Base-by-base conservation (phyloP, 1,139 yeast species). In the Candida tetrigidarum region DNA sequence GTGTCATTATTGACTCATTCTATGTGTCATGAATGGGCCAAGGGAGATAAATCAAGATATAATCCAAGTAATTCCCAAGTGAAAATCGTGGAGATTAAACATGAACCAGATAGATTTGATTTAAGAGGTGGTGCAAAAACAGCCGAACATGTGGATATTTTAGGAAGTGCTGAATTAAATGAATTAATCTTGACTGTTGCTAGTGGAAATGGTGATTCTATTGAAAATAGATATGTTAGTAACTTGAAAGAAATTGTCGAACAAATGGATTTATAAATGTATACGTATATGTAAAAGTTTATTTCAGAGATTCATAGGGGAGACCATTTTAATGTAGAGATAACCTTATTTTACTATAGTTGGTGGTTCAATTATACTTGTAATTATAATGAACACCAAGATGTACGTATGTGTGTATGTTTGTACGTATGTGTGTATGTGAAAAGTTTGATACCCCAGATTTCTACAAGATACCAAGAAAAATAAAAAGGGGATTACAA, bases 71-170 rank as follows among this genome's bases (percentile, higher is more conserved):
- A 79, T 22, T 67, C 82, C 3, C 59, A 74, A 18, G 95, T 92
- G 20, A 90, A 82, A 23, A 76, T 91, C 37, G 97, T 93, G 7
- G 99, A 93, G 63, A 86, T 93, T 71, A 80, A 81, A 56, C 97
- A 93, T 59, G 96, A 91, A 60, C 99, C 99, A 0, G 96, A 89
- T 59, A 72, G 89, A 55, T 90, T 86, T 60, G 99, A 95, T 67
- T 86, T 93, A 41, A 79, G 99, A 54, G 99, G 99, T 16, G 99
- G 99, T 4, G 96, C 97, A 18, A 88, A 88, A 60, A 93, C 98
- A 1, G 97, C 99, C 0, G 99, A 93, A 58, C 99, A 93, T 64
- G 99, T 93, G 19, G 99, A 95, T 63, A 91, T 93, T 46, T 73
- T 93, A 41, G 99, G 99, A 1, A 84, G 96, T 48, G 91, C 97